These are phyloP conservation scores for Orbilia quercus DNA, from an alignment of 2,329 filamentous ascomycete genomes.

Conservation along the genomic window DNA sequence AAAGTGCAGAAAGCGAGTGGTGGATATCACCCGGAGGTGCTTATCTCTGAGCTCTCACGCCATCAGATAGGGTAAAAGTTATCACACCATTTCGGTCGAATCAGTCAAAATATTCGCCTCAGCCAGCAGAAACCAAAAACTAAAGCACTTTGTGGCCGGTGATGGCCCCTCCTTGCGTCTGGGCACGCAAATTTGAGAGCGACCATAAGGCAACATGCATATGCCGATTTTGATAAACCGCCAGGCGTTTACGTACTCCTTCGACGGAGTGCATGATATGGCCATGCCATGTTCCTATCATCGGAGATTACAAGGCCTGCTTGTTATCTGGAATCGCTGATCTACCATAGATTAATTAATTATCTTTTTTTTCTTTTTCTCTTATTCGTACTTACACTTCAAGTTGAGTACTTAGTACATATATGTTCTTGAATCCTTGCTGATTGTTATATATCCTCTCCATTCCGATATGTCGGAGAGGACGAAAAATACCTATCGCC, in stretches of 20 bases:
- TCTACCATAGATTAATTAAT: conserved; percentile 50
- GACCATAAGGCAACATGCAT: conserved; percentile 26
- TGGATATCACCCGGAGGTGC: conserved; percentile 35
- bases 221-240: conserved; percentile 27
- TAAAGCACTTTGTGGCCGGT: too few relatives aligned
- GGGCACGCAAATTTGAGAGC: conserved; percentile 16
- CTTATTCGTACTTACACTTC: conserved; percentile 3
- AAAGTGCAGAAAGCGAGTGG: conserved; percentile 27
- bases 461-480: conserved; percentile 28
- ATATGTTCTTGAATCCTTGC: conserved; percentile 12
- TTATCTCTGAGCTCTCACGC: conserved; percentile 56
- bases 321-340: conserved; percentile 51
- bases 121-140: too few relatives aligned
- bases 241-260: conserved; percentile 41
- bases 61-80: conserved; percentile 56
- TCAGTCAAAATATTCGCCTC: conserved; percentile 46
- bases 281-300: conserved; percentile 42
- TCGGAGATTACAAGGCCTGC: conserved; percentile 41
- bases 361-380: conserved; percentile 3
- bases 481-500: conserved; percentile 39
- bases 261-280: not conserved
- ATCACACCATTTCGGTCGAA: conserved; percentile 56
- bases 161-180: conserved; percentile 38
- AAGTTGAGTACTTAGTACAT: conserved; percentile 16
- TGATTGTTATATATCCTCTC: conserved; percentile 24